Percentiles rank a stretch among this genome's conserved stretches.
Conservation (phyloP, 345 rosid species). For the Eutrema heterophyllum region DNA sequence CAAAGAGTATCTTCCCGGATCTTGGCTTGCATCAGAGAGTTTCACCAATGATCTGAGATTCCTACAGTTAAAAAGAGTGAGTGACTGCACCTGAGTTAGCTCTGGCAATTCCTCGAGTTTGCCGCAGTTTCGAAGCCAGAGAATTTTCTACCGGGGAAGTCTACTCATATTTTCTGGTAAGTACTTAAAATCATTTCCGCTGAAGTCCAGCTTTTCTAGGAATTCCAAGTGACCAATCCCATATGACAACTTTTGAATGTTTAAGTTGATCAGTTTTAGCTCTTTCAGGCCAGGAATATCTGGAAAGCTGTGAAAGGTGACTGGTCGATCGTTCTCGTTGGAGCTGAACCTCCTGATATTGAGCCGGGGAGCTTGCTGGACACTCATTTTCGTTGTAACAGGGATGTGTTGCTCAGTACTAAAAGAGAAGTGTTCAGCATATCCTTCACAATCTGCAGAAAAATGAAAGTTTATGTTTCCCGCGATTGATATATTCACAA, state of each 20-base stretch:
- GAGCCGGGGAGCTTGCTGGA: neutral
- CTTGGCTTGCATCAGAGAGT: neutral
- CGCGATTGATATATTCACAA: neutral
- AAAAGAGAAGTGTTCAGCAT: neutral
- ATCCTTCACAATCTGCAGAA: neutral
- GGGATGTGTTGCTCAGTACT: neutral
- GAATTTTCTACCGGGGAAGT: neutral
- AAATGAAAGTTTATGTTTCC: neutral
- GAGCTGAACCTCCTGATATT: neutral
- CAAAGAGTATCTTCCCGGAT: neutral
- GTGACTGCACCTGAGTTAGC: neutral
- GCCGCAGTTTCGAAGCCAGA: neutral
- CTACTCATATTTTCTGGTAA: neutral
- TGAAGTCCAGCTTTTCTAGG: neutral
- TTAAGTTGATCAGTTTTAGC: slow-evolving; percentile 8
- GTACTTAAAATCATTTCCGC: neutral
- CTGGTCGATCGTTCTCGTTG: neutral
- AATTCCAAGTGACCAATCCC: neutral
- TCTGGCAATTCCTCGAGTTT: neutral
- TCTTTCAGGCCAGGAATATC: neutral
- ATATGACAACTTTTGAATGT: neutral
- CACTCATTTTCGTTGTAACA: neutral
- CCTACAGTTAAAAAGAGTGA: neutral
- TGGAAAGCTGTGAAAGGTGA: neutral
- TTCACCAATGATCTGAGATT: slow-evolving; percentile 1